A percentile compares a stretch with the other conserved stretches of the same genome.
phyloP scores from a whole-genome alignment of 2,329 filamentous ascomycete species.

The Trichophyton benhamiae region DNA sequence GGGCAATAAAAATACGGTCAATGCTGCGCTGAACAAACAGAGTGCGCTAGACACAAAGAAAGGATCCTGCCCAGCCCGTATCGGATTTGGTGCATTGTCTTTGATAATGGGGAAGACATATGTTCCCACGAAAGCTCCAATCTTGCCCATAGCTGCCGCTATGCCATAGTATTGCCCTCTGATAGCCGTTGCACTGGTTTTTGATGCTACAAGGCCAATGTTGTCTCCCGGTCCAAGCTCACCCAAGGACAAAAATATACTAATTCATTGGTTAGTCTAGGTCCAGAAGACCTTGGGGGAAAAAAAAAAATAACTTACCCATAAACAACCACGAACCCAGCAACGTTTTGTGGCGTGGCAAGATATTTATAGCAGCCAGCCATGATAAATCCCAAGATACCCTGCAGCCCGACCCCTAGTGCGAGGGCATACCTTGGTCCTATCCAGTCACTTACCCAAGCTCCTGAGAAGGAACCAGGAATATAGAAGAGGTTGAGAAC shows the following conservation, averaged over 20 bases:
- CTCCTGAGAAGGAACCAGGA: constrained; percentile 66
- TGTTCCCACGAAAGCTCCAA: constrained; percentile 66
- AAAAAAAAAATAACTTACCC: constrained; percentile 32
- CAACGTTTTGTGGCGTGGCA: constrained; percentile 54
- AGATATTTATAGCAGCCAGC: constrained; percentile 62
- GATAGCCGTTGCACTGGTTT: constrained; percentile 80
- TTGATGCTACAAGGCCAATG: constrained; percentile 74
- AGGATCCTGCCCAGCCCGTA: constrained; percentile 63
- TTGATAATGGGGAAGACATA: constrained; percentile 66
- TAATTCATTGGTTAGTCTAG: constrained; percentile 11
- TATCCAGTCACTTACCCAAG: constrained; percentile 63
- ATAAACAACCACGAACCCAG: constrained; percentile 66
- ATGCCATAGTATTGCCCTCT: constrained; percentile 58
- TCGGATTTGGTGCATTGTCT: constrained; percentile 42
- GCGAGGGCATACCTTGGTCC: constrained; percentile 66
- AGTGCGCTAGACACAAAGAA: constrained; percentile 75
- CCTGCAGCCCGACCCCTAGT: constrained; percentile 59
- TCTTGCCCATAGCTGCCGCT: constrained; percentile 35
- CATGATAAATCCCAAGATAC: constrained; percentile 78
- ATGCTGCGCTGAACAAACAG: constrained; percentile 59
- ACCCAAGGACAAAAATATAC: constrained; percentile 62
- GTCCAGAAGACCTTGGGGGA: no score
- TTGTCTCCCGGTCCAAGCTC: constrained; percentile 84
- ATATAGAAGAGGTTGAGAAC: constrained; percentile 83
- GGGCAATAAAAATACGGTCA: constrained; percentile 58